These are phyloP conservation scores for Alternaria brassicae DNA, from an alignment of 2,329 filamentous ascomycete genomes.

Conservation along the genomic window DNA sequence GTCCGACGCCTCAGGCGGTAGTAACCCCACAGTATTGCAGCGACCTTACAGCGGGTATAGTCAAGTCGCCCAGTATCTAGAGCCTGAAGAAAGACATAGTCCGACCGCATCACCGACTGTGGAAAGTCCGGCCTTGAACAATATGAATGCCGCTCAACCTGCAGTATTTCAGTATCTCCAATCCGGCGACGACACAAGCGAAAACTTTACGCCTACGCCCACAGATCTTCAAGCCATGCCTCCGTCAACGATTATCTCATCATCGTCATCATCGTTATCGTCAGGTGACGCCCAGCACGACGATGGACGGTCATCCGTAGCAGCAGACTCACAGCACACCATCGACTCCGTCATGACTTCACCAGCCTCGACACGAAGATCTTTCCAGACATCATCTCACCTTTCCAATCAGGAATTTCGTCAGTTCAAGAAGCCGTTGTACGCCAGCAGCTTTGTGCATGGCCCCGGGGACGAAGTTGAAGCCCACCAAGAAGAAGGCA, in stretches of 20 bases:
- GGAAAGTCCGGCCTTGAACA: constrained; percentile 16
- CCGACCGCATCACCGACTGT: constrained; percentile 22
- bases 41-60: constrained; percentile 50
- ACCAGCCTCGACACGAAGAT: constrained; percentile 34
- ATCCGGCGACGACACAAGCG: constrained; percentile 16
- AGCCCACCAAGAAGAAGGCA: constrained; percentile 16
- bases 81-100: constrained; percentile 19
- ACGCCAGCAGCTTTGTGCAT: constrained; percentile 44
- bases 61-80: constrained; percentile 32
- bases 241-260: constrained; percentile 31
- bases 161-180: constrained; percentile 43
- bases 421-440: constrained; percentile 40
- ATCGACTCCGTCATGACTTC: constrained; percentile 41
- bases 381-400: constrained; percentile 15
- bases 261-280: constrained; percentile 32
- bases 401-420: constrained; percentile 21
- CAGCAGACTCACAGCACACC: constrained; percentile 23
- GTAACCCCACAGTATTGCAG: constrained; percentile 56
- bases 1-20: constrained; percentile 54
- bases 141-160: constrained; percentile 30
- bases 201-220: constrained; percentile 11
- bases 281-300: constrained; percentile 27
- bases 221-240: constrained; percentile 20
- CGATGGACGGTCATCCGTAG: constrained; percentile 31
- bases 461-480: constrained; percentile 27